Evolutionary conservation across 768 basidiomycete genomes (phyloP), one percentile per base, ranked within the genome.

Genomic region (Cubamyces sp.): DNA sequence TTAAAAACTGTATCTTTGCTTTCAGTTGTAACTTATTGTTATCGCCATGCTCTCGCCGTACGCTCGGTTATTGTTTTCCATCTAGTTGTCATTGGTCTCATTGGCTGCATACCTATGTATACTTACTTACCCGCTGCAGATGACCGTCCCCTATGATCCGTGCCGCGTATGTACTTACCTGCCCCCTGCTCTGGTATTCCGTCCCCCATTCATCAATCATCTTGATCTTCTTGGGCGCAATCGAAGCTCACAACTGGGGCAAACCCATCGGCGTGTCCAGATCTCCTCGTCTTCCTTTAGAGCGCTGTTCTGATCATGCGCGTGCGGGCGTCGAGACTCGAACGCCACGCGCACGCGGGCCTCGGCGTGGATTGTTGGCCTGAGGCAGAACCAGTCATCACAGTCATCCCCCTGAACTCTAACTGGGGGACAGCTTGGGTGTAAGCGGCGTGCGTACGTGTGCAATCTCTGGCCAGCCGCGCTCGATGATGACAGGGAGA

Each of bases 201-300:
- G 8, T 45, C 9, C 25, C 15, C 28, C n/a, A 48, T 34, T 6
- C 34, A 49, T 57, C 56, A 57, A 57, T 57, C 56, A 57, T 23
- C 5, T 18, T 41, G 47, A 40, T 41, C 56, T 57, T 57, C 56
- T 57, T 57, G 56, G 47, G 56, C 56, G 56, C 56, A 57, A 26
- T 57, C 47, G 47, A 28, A 40, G 25, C 37, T 9, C 18, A 5
- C 34, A 1, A 48, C 25, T 23, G 46, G 25, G 5, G 48, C 55
- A 28, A 57, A 9, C 46, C 21, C 46, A 47, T 37, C 43, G 54
- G 54, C 43, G 54, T 16, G 16, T 16, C 21, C 26, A 26, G 41
- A 43, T 55, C 42, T 45, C 54, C 54, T 15, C 28, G 28, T 30
- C 26, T 43, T 19, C 51, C 12, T 19, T 37, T 9, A 8, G 37